Base-by-base conservation (phyloP, 2,329 filamentous ascomycete species). In the Teratosphaeria nubilosa region DNA sequence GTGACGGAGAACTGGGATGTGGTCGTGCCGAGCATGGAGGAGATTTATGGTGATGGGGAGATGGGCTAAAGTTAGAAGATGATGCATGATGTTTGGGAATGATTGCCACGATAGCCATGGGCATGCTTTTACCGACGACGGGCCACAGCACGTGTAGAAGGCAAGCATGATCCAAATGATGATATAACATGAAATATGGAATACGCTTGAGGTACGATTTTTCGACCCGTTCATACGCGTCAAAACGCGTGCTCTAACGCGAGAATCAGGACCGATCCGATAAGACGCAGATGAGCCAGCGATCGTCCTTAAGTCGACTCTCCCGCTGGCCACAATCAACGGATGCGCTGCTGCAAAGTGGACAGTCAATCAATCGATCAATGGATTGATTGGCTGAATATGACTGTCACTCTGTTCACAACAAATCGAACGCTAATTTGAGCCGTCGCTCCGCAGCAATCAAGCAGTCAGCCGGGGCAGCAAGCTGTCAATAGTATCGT, bases 1-100 rank as follows among this genome's bases (percentile, higher is more conserved):
- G 50, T 24, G 34, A 41, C 30, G 45, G 67, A 68, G 60, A 58
- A 63, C 54, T 72, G 70, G 70, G 68, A 70, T 61, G 70, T 73
- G 3, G 55, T 63, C 25, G 59, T 71, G 57, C 68, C 70, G 41
- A 68, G 61, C 16, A 61, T 71, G 61, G 70, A 72, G 58, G 69
- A 70, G 53, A 64, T 60, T 7, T 70, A 70, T 57, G 66, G 5
- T 10, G 41, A 48, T 10, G 41, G 9, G 6, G 41, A 48, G 41
- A 48, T 48, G 41, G 41, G n/a, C 5, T 48, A 16, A 48, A 6
- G 41, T n/a, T 11, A 5, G n/a, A 6, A 20, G 20, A 41, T 41
- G 34, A 41, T n/a, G 11, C 11, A 5, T 5, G 13, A 16, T 41
- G 10, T 14, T 41, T 16, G 13, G 41, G 11, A 48, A 48, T 10